Base-by-base conservation (phyloP, 805 yeast genomes). In the Middelhovenomyces tepae region DNA sequence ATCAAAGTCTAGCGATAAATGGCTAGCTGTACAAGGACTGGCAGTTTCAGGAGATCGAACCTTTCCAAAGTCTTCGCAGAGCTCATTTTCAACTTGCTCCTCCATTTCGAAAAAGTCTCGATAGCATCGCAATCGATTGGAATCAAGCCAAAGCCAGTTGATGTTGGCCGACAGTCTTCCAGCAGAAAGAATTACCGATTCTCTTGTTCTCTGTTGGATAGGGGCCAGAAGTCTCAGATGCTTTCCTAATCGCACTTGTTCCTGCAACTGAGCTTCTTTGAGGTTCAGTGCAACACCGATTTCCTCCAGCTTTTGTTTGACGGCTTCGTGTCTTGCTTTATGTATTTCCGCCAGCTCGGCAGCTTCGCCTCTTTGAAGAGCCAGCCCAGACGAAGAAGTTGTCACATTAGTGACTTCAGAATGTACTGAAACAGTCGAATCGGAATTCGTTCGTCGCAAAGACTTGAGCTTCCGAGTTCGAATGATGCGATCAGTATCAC, bases 141-240 rank as follows among this genome's bases (percentile, higher is more conserved):
- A 53, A 37, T 77, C 80, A 37, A 67, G 67, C 64, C 75, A 65
- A 22, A 69, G 52, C 73, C 75, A 70, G 38, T 74, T 77, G 28
- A 76, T 50, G 39, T 69, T 66, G 16, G 71, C 62, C n/a, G 67
- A 62, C 39, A 73, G 50, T 37, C 65, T 57, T 27, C 67, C 65
- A 14, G 69, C 64, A 3, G 73, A 62, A 17, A 57, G 52, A 8
- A 60, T 50, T 14, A 78, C 40, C 4, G 56, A 48, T 14, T 73
- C 80, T 31, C 69, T 60, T 1, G 83, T 73, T 34, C 66, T 69
- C 2, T 58, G 53, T 20, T 62, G 62, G 18, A 79, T 56, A 1
- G 87, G 87, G 9, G 78, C 66, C 25, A 74, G 54, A 14, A 65
- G 51, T 11, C 58, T 48, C 24, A 73, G 54, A 25, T 68, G 67